phyloP scores from a whole-genome alignment of 352 stramenopile genomes.

The Peronospora tabacina region DNA sequence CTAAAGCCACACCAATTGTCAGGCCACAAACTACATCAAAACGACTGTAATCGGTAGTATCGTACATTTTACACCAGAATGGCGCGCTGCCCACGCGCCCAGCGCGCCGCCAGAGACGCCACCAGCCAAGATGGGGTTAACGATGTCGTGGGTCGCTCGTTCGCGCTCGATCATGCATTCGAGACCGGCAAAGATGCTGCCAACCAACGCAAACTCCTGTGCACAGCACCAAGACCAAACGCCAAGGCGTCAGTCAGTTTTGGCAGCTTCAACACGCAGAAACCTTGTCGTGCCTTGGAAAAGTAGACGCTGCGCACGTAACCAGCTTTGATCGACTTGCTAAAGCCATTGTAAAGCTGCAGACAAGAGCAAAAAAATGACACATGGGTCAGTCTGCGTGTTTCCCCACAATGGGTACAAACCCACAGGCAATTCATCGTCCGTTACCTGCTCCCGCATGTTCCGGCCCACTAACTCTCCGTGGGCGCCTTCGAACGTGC shows the following conservation, averaged over 20 bases:
- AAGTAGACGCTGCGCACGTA: constrained; percentile 84
- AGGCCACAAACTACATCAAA: neutral
- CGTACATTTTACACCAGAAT: constrained; percentile 54
- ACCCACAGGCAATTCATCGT: neutral
- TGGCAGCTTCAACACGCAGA: neutral
- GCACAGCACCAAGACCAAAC: constrained; percentile 3
- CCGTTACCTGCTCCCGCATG: constrained; percentile 71
- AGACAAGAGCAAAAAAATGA: constrained; percentile 1
- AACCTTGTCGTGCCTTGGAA: constrained; percentile 41
- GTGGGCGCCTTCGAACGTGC: constrained; percentile 82
- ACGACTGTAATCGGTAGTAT: neutral
- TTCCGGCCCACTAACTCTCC: constrained; percentile 77
- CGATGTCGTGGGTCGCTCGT: constrained; percentile 63
- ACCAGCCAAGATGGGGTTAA: constrained; percentile 71
- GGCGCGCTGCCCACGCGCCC: constrained; percentile 58
- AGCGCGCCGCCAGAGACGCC: constrained; percentile 56
- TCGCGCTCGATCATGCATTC: constrained; percentile 83
- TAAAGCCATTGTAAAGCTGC: constrained; percentile 79
- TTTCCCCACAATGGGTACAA: neutral
- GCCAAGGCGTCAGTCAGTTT: neutral
- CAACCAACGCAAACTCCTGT: constrained; percentile 80
- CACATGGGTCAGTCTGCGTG: neutral
- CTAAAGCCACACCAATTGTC: constrained; percentile 24
- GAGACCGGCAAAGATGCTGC: constrained; percentile 69
- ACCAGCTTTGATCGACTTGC: constrained; percentile 69